Evolutionary conservation across 352 stramenopile species (phyloP).

Genomic region (Globisporangium orthogonon): DNA sequence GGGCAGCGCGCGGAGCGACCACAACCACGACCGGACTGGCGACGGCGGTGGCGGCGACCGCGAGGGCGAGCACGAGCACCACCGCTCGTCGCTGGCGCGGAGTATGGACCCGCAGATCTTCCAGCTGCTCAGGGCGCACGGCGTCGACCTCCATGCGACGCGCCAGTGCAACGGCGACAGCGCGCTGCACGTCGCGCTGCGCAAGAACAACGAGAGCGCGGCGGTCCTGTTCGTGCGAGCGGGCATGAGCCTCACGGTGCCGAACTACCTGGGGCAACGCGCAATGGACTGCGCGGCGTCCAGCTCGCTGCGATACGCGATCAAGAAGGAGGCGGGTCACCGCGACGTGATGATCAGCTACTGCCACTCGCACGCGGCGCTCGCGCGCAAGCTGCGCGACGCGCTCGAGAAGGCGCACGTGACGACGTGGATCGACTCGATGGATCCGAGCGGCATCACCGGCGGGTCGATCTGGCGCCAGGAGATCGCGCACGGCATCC

Average conservation of each 20-base stretch:
- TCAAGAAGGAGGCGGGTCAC: slow-evolving; percentile 80
- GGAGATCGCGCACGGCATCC: slow-evolving; percentile 75
- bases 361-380: slow-evolving; percentile 60
- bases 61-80: slow-evolving; percentile 16
- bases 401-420: slow-evolving; percentile 61
- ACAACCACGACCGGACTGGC: slow-evolving; percentile 18
- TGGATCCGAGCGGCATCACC: slow-evolving; percentile 77
- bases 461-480: slow-evolving; percentile 75
- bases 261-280: slow-evolving; percentile 57
- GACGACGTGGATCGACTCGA: slow-evolving; percentile 84
- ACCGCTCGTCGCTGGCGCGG: slow-evolving; percentile 20
- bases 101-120: slow-evolving; percentile 50
- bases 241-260: slow-evolving; percentile 53
- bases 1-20: neutral
- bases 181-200: slow-evolving; percentile 68
- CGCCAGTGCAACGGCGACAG: slow-evolving; percentile 60
- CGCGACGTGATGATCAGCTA: slow-evolving; percentile 88
- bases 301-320: slow-evolving; percentile 62
- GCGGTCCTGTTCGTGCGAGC: slow-evolving; percentile 63
- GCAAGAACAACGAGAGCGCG: slow-evolving; percentile 57
- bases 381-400: slow-evolving; percentile 65
- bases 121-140: slow-evolving; percentile 35
- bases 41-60: slow-evolving; percentile 18
- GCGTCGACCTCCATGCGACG: slow-evolving; percentile 49
- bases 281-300: slow-evolving; percentile 71